phyloP scores from a whole-genome alignment of 768 basidiomycete genomes.

The Podaxis sp. region DNA sequence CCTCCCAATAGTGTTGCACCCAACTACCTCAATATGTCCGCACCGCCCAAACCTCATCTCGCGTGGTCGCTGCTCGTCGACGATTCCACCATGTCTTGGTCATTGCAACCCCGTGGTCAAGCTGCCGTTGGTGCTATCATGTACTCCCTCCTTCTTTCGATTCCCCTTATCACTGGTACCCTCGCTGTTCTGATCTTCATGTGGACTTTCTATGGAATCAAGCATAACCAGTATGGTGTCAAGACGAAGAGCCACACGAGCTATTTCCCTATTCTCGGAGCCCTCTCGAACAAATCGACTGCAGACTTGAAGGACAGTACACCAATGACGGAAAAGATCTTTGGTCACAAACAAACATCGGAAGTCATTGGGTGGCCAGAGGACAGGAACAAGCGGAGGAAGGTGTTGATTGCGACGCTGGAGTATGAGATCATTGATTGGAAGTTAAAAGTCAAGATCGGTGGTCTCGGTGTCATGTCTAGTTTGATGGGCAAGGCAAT shows the following conservation, averaged over 20 bases:
- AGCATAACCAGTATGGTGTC: slow-evolving; percentile 88
- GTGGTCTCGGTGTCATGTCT: slow-evolving; percentile 97
- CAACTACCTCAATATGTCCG: slow-evolving; percentile 90
- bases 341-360: slow-evolving; percentile 57
- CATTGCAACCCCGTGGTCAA: slow-evolving; percentile 78
- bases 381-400: slow-evolving; percentile 85
- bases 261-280: slow-evolving; percentile 88
- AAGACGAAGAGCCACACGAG: slow-evolving; percentile 67
- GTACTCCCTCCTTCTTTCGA: slow-evolving; percentile 77
- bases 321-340: slow-evolving; percentile 71
- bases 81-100: slow-evolving; percentile 76
- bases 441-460: slow-evolving; percentile 98
- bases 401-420: slow-evolving; percentile 87
- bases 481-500: slow-evolving; percentile 97
- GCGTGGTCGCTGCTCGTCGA: slow-evolving; percentile 84
- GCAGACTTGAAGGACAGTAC: slow-evolving; percentile 66
- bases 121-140: slow-evolving; percentile 81
- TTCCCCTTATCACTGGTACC: slow-evolving; percentile 83
- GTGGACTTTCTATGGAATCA: slow-evolving; percentile 96
- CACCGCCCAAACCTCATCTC: slow-evolving; percentile 83
- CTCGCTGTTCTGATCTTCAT: slow-evolving; percentile 86
- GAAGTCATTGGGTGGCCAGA: slow-evolving; percentile 97
- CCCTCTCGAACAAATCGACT: slow-evolving; percentile 61
- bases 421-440: slow-evolving; percentile 98
- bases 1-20: slow-evolving; percentile 85